Percentiles rank a stretch among this genome's conserved stretches.
Evolutionary conservation across 768 basidiomycete genomes (phyloP).

Genomic region (Lentinula edodes): DNA sequence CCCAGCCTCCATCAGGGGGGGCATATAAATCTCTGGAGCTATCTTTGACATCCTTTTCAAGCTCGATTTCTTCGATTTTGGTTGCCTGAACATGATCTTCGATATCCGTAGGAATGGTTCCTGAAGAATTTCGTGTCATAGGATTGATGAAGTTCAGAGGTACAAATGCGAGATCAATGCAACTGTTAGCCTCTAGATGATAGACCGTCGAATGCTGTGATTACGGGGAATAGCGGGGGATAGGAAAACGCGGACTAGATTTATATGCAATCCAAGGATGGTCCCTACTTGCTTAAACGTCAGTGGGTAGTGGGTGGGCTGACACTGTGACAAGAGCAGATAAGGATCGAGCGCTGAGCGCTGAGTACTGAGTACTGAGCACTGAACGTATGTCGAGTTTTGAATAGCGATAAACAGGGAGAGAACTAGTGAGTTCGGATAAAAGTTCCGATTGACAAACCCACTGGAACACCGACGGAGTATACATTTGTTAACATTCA

Average conservation of each 20-base stretch:
- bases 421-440: no score
- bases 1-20: slow-evolving; percentile 6
- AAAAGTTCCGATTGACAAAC: no score
- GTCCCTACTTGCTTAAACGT: no score
- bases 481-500: no score
- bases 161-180: background rate
- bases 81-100: background rate
- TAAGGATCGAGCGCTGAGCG: no score
- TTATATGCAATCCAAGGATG: background rate
- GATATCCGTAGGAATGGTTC: background rate
- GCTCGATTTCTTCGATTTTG: background rate
- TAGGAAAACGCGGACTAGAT: background rate
- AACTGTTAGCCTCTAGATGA: background rate
- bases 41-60: background rate
- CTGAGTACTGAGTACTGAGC: no score
- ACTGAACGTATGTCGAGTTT: no score
- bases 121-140: background rate
- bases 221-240: background rate
- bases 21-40: background rate
- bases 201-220: no score
- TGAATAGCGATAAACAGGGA: no score
- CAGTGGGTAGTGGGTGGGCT: no score
- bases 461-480: no score
- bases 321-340: no score
- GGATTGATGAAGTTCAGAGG: background rate